Evolutionary conservation across 257 asterid genomes (phyloP).

Genomic region (Plantago major): DNA sequence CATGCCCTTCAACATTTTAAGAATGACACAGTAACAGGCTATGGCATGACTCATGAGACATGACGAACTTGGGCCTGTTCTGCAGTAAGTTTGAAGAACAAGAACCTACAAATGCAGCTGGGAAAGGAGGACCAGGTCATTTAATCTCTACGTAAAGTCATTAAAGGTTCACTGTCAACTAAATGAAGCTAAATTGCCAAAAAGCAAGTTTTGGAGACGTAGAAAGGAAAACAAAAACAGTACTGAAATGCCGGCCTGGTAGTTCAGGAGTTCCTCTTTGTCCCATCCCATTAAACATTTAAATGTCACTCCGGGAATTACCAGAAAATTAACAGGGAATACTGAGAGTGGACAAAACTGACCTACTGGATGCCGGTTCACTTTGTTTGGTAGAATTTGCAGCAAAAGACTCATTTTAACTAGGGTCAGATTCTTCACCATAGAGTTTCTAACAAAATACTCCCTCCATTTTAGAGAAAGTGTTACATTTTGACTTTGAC

Average conservation of each 20-base stretch:
- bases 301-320: constrained; percentile 1
- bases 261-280: neutral
- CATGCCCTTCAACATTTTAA: neutral
- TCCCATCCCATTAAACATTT: neutral
- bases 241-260: neutral
- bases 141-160: neutral
- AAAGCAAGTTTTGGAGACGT: neutral
- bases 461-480: no score
- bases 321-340: neutral
- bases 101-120: no score
- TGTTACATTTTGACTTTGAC: no score
- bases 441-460: constrained; percentile 66
- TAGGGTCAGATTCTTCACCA: constrained; percentile 38
- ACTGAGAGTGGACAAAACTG: constrained; percentile 19
- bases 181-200: neutral
- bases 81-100: neutral
- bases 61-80: neutral
- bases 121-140: no score
- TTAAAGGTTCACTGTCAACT: neutral
- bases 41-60: neutral
- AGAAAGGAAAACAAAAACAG: neutral
- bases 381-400: constrained; percentile 48
- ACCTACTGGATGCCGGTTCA: constrained; percentile 44
- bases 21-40: neutral
- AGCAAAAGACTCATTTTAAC: constrained; percentile 45